Conservation (phyloP, 2,329 filamentous ascomycete genomes). For the Thelonectria olida region DNA sequence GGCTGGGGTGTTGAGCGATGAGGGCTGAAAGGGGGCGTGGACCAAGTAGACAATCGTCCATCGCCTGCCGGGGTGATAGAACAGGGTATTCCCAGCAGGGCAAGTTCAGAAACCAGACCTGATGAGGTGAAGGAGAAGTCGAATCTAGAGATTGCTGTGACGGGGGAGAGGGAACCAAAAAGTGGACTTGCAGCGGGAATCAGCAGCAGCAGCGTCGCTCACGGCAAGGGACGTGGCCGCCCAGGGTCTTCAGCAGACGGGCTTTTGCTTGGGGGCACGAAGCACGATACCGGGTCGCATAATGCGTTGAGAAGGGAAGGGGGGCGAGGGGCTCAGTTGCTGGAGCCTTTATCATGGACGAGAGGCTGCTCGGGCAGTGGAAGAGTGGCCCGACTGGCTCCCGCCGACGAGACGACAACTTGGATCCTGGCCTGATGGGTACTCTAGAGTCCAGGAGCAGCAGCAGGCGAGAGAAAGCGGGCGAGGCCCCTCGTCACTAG, state of each 20-base stretch:
- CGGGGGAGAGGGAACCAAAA: conserved; percentile 24
- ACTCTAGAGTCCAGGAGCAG: conserved; percentile 31
- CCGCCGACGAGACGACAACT: conserved; percentile 24
- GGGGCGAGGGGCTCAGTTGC: conserved; percentile 1
- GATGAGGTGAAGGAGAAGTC: conserved; percentile 6
- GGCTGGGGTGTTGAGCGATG: conserved; percentile 32
- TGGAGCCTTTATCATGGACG: conserved; percentile 18
- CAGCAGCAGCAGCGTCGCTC: conserved; percentile 26
- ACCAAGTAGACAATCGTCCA: conserved; percentile 27
- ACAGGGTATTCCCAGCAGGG: conserved; percentile 30
- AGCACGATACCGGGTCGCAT: conserved; percentile 34
- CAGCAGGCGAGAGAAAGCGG: conserved; percentile 21
- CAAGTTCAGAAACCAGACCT: conserved; percentile 12
- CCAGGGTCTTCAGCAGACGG: conserved; percentile 26
- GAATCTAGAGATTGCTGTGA: conserved; percentile 6
- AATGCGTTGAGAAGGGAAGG: conserved; percentile 28
- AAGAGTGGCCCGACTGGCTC: conserved; percentile 25
- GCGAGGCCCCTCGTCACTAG: conserved; percentile 17
- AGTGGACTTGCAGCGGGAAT: conserved; percentile 35
- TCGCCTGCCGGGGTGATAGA: conserved; percentile 19
- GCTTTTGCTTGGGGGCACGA: conserved; percentile 30
- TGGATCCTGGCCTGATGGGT: conserved; percentile 30
- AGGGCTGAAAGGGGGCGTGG: conserved; percentile 40
- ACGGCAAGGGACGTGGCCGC: conserved; percentile 27
- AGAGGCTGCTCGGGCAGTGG: conserved; percentile 23